These are phyloP conservation scores for Penicillium sclerotiorum DNA, from an alignment of 2,329 filamentous ascomycete genomes.

Conservation along the genomic window DNA sequence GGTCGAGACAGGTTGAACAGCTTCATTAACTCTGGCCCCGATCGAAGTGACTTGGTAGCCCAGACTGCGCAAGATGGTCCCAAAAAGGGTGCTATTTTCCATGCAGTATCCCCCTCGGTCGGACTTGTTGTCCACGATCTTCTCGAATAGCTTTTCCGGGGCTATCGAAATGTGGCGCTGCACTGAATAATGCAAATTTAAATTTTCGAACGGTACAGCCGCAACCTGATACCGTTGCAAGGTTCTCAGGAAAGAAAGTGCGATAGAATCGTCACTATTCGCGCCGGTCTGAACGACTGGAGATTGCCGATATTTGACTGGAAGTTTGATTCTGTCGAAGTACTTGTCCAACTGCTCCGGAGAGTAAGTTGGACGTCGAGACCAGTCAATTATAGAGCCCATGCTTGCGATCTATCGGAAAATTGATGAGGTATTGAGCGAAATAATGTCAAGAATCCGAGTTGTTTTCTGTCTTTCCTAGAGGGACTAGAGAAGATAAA, in stretches of 20 bases:
- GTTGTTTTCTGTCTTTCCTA: no score
- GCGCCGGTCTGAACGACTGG: conserved; percentile 8
- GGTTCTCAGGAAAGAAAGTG: conserved; percentile 15
- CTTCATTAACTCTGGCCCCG: conserved; percentile 10
- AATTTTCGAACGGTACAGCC: conserved; percentile 51
- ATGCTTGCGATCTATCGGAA: no score
- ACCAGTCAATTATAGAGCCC: background rate
- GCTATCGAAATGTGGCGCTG: conserved; percentile 44
- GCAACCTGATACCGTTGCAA: conserved; percentile 19
- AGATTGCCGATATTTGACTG: conserved; percentile 12
- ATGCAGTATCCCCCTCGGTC: conserved; percentile 56
- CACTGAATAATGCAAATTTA: conserved; percentile 24
- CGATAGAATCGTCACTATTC: conserved; percentile 6
- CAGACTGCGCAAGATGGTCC: conserved; percentile 50
- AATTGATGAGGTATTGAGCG: background rate
- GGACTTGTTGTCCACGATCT: conserved; percentile 41
- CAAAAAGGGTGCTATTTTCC: conserved; percentile 58
- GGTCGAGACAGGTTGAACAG: conserved; percentile 1
- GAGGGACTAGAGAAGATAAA: no score
- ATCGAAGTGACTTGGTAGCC: conserved; percentile 42
- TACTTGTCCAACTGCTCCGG: conserved; percentile 15
- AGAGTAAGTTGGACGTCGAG: conserved; percentile 9
- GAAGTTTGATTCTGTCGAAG: conserved; percentile 19
- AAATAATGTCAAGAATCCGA: background rate
- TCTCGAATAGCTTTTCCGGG: conserved; percentile 50